Base-by-base conservation (phyloP, 768 basidiomycete genomes). In the Auricularia auricula-judae region DNA sequence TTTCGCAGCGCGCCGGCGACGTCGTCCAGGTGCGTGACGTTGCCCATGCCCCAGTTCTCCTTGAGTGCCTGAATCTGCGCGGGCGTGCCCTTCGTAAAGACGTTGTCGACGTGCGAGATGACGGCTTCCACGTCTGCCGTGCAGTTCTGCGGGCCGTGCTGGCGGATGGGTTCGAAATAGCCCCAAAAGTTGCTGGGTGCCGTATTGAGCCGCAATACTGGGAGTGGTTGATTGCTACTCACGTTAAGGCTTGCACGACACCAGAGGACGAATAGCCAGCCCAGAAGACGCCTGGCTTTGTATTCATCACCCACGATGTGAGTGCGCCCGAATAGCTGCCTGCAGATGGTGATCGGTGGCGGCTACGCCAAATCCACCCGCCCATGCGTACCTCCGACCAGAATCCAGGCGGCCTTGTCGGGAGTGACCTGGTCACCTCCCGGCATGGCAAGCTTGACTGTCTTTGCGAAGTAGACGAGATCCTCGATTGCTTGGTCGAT, bases 401-500 rank as follows among this genome's bases (percentile, higher is more conserved):
- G 64, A 44, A 77, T 65, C 81, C 80, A 81, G 1, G 79, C 77
- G 2, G 77, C 76, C 36, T 74, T 72, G 54, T 78, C 78, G 1
- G 87, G 85, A n/a, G 79, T 81, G 14, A 89, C 76, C 34, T 81
- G 72, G 67, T 84, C 79, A 3, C 87, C 86, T 63, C 81, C 80
- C 0, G 86, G 85, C 82, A 86, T 85, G 2, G 88, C 85, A 29
- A 89, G 79, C 36, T 81, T 73, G 16, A 82, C 87, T 65, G 82
- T 87, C 67, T 84, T 77, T 18, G 86, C 80, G 69, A 90, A 90
- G 72, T 86, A 87, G 16, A 78, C 86, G 43, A 89, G 73, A 69
- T 90, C 88, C 61, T 88, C 84, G 66, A 88, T 84, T 10, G 87
- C 86, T 74, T 90, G 88, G 70, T 88, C 84, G 59, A 90, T 80